Conservation (phyloP, 805 yeast genomes). For the Peterozyma toletana region DNA sequence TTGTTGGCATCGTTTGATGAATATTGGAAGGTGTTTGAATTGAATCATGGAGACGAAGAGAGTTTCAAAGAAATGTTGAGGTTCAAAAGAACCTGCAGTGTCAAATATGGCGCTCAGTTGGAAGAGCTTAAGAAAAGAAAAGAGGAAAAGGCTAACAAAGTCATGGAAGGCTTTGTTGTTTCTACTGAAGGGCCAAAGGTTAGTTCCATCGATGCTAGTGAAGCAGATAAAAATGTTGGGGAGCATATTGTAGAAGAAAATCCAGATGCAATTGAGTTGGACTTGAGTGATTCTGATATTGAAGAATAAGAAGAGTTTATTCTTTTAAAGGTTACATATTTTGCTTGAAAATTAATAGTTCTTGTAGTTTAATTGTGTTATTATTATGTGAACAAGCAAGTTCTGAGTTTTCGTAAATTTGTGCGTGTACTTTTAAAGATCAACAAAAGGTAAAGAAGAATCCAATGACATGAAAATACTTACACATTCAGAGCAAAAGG, state of each 20-base stretch:
- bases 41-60: constrained; percentile 60
- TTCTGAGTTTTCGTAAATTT: too few relatives aligned
- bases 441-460: too few relatives aligned
- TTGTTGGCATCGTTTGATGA: constrained; percentile 25
- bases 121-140: not conserved
- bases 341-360: too few relatives aligned
- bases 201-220: constrained; percentile 15
- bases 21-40: constrained; percentile 70
- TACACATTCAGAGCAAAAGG: too few relatives aligned
- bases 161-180: constrained; percentile 38
- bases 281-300: constrained; percentile 23
- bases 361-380: too few relatives aligned
- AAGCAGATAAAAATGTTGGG: constrained; percentile 1
- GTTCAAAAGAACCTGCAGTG: constrained; percentile 37
- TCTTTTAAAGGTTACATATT: not conserved
- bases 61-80: constrained; percentile 71
- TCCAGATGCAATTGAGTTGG: constrained; percentile 58
- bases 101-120: constrained; percentile 9
- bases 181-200: constrained; percentile 28
- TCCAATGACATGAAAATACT: too few relatives aligned
- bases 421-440: too few relatives aligned
- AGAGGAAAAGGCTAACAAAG: not conserved
- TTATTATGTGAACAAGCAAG: too few relatives aligned
- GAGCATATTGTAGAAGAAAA: constrained; percentile 20
- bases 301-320: not conserved